Evolutionary conservation across 2,329 filamentous ascomycete species (phyloP).

Genomic region (Claviceps sorghi): DNA sequence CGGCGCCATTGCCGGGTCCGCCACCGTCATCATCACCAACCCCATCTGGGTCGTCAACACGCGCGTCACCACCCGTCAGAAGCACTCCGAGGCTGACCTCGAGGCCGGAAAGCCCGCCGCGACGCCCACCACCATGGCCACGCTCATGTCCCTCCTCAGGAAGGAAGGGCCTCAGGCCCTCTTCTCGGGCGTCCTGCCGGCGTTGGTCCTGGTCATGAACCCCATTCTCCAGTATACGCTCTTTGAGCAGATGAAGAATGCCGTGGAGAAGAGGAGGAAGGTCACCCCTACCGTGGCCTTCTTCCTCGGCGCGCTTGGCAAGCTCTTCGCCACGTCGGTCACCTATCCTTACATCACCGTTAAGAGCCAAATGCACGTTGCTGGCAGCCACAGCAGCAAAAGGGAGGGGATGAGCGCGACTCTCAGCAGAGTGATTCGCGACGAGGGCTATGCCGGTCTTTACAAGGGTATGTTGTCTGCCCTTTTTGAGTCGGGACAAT

Average conservation of each 20-base stretch:
- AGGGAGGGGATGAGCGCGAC: conserved; percentile 69
- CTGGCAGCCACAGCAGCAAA: conserved; percentile 50
- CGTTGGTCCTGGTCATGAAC: conserved; percentile 89
- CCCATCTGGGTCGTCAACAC: conserved; percentile 99
- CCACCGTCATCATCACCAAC: conserved; percentile 91
- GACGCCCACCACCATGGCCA: conserved; percentile 61
- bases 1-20: conserved; percentile 81
- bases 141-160: conserved; percentile 62
- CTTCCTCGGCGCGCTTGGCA: conserved; percentile 80
- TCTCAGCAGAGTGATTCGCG: conserved; percentile 62
- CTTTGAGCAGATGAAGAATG: conserved; percentile 95
- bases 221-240: conserved; percentile 97
- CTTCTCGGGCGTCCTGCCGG: conserved; percentile 85
- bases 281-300: conserved; percentile 82
- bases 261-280: conserved; percentile 56
- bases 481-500: background rate
- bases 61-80: conserved; percentile 82
- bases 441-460: conserved; percentile 83
- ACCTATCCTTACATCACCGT: conserved; percentile 99
- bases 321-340: conserved; percentile 82
- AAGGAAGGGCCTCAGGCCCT: conserved; percentile 76
- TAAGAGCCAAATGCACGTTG: conserved; percentile 95
- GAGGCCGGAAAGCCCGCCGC: conserved; percentile 22
- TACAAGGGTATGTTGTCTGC: conserved; percentile 57
- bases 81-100: conserved; percentile 30